Percentiles rank a stretch among this genome's conserved stretches.
Evolutionary conservation across 768 basidiomycete species (phyloP).

Genomic region (Dendrothele bispora): DNA sequence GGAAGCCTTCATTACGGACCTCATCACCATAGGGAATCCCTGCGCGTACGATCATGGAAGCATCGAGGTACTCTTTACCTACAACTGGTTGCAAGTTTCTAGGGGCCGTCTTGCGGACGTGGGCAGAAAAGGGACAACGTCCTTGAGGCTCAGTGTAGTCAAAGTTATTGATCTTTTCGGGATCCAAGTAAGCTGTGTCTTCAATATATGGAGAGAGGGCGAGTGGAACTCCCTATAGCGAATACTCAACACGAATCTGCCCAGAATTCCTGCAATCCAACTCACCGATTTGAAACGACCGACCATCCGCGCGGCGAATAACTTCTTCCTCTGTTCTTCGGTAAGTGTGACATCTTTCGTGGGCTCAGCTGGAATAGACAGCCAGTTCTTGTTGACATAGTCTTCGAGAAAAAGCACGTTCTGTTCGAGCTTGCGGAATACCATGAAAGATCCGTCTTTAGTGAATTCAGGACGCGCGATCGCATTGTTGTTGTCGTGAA

Average conservation of each 20-base stretch:
- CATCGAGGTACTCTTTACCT: conserved; percentile 15
- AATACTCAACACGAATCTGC: neutral
- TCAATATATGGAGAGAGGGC: conserved; percentile 24
- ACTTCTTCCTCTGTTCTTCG: conserved; percentile 15
- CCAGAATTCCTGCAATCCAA: neutral
- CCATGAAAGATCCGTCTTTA: conserved; percentile 34
- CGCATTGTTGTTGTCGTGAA: conserved; percentile 8
- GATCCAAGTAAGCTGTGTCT: conserved; percentile 17
- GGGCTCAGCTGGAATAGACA: neutral
- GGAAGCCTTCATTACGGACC: conserved; percentile 9
- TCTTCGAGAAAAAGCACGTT: conserved; percentile 25
- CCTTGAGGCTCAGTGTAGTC: conserved; percentile 20
- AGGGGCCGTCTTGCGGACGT: conserved; percentile 30
- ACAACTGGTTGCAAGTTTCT: conserved; percentile 23
- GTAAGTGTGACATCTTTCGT: conserved; percentile 7
- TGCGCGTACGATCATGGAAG: conserved; percentile 24
- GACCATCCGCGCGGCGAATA: conserved; percentile 30
- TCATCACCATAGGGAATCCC: conserved; percentile 36
- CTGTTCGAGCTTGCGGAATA: conserved; percentile 34
- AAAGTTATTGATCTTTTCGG: conserved; percentile 29
- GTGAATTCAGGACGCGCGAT: conserved; percentile 27
- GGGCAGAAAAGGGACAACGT: conserved; percentile 32
- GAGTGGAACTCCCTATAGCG: conserved; percentile 30
- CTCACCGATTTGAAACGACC: conserved; percentile 27
- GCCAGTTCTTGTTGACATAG: conserved; percentile 11